Evolutionary conservation across 768 basidiomycete species (phyloP).

Genomic region (Solioccasus polychromus): DNA sequence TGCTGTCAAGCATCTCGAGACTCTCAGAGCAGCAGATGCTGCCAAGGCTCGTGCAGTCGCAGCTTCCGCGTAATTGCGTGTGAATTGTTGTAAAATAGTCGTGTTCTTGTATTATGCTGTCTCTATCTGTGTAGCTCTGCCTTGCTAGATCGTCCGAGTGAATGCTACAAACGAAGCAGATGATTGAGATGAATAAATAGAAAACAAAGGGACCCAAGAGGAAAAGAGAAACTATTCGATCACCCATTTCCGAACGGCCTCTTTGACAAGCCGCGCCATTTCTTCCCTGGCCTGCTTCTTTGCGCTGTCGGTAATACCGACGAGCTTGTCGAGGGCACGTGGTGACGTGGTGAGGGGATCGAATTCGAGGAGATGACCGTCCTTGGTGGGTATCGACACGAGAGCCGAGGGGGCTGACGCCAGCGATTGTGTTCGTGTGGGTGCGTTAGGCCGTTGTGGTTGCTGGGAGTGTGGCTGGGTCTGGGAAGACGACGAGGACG

Average conservation of each 20-base stretch:
- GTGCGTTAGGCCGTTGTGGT: too few species aligned
- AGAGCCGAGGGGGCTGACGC: slow-evolving; percentile 41
- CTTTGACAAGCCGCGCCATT: slow-evolving; percentile 68
- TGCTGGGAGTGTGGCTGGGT: slow-evolving; percentile 16
- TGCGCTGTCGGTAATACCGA: slow-evolving; percentile 76
- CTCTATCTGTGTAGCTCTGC: too few species aligned
- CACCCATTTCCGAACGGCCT: slow-evolving; percentile 76
- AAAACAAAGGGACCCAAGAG: too few species aligned
- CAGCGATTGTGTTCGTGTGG: slow-evolving; percentile 9
- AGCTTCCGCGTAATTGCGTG: too few species aligned
- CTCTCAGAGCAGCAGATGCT: too few species aligned
- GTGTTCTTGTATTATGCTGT: too few species aligned
- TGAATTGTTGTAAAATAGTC: too few species aligned
- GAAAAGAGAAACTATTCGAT: slow-evolving; percentile 34
- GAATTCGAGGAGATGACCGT: slow-evolving; percentile 82
- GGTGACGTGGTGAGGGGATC: slow-evolving; percentile 78
- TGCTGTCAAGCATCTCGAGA: too few species aligned
- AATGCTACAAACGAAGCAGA: slow-evolving; percentile 16
- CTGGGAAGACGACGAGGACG: slow-evolving; percentile 27
- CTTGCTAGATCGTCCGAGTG: too few species aligned
- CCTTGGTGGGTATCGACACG: slow-evolving; percentile 75
- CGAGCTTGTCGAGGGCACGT: slow-evolving; percentile 66
- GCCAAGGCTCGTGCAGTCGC: too few species aligned
- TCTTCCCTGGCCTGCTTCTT: slow-evolving; percentile 81
- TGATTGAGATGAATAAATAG: too few species aligned